Conservation (phyloP, 2,329 filamentous ascomycete genomes). For the Cytospora piceicola region DNA sequence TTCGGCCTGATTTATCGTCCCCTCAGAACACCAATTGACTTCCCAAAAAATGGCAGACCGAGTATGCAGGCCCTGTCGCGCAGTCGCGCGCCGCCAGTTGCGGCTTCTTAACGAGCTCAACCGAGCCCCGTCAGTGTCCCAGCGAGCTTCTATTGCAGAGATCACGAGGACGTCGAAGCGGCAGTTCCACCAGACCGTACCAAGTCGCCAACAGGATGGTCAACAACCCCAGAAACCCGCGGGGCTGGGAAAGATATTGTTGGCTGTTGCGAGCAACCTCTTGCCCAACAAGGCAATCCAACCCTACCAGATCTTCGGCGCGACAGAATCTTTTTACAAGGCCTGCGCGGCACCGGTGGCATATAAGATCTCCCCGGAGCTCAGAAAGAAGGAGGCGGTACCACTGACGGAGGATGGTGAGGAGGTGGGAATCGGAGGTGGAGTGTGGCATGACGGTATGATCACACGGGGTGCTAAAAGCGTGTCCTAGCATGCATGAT, state of each 20-base stretch:
- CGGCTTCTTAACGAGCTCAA: conserved; percentile 24
- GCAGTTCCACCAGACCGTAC: conserved; percentile 26
- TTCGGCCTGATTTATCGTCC: background rate
- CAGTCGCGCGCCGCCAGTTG: conserved; percentile 40
- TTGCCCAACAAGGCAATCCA: conserved; percentile 35
- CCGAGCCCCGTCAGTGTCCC: conserved; percentile 7
- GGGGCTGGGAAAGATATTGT: conserved; percentile 21
- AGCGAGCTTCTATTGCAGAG: conserved; percentile 20
- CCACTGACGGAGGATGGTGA: conserved; percentile 77
- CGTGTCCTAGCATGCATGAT: conserved; percentile 12
- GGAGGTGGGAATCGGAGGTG: conserved; percentile 74
- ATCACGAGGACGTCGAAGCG: conserved; percentile 22
- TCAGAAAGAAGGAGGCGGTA: conserved; percentile 68
- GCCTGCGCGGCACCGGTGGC: conserved; percentile 73
- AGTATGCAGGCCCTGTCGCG: conserved; percentile 44
- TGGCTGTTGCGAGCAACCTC: conserved; percentile 20
- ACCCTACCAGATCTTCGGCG: conserved; percentile 76
- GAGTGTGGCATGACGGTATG: conserved; percentile 83
- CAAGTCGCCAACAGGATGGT: conserved; percentile 22
- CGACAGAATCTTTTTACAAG: conserved; percentile 78
- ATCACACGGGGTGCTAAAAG: background rate
- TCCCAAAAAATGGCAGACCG: conserved; percentile 49
- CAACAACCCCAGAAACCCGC: conserved; percentile 12
- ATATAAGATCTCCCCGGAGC: conserved; percentile 73
- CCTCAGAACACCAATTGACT: background rate